phyloP scores from a whole-genome alignment of 2,329 filamentous ascomycete species.

The Phialophora verrucosa region DNA sequence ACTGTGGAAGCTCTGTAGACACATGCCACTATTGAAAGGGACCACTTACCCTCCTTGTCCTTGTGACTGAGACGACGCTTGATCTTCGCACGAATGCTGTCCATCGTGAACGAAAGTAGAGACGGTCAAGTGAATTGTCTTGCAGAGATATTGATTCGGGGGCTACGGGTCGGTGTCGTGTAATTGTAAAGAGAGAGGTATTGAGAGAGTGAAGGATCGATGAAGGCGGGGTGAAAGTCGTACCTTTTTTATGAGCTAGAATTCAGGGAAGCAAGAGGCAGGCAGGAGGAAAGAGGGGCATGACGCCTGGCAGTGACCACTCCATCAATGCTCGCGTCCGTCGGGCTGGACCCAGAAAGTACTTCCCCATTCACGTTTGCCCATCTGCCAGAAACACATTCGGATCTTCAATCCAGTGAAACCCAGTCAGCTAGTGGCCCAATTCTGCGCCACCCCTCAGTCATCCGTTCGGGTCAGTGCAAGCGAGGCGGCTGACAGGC shows the following conservation, averaged over 20 bases:
- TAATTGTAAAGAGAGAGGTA: background rate
- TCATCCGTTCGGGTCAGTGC: slow-evolving; percentile 21
- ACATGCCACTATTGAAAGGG: background rate
- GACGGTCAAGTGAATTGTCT: background rate
- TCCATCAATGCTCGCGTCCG: background rate
- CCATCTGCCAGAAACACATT: slow-evolving; percentile 5
- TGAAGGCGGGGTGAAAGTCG: slow-evolving; percentile 13
- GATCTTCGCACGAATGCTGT: slow-evolving; percentile 36
- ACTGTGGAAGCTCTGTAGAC: background rate
- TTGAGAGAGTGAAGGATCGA: background rate
- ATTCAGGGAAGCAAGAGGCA: background rate
- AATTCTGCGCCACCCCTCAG: slow-evolving; percentile 7
- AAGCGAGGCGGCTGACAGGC: slow-evolving; percentile 22
- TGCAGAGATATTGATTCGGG: background rate
- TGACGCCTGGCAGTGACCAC: background rate
- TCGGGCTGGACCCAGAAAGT: background rate
- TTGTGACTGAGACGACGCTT: slow-evolving; percentile 40
- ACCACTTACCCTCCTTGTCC: slow-evolving; percentile 34
- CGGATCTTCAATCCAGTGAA: background rate
- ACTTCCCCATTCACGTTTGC: slow-evolving; percentile 3
- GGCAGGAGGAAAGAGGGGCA: slow-evolving; percentile 8
- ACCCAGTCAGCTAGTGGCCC: background rate
- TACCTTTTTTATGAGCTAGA: slow-evolving; percentile 2
- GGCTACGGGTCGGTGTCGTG: background rate
- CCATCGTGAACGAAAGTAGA: slow-evolving; percentile 19